Evolutionary conservation across 306 rosid genomes (phyloP), one percentile per base, ranked within the genome.

Genomic region (Quercus rubra): DNA sequence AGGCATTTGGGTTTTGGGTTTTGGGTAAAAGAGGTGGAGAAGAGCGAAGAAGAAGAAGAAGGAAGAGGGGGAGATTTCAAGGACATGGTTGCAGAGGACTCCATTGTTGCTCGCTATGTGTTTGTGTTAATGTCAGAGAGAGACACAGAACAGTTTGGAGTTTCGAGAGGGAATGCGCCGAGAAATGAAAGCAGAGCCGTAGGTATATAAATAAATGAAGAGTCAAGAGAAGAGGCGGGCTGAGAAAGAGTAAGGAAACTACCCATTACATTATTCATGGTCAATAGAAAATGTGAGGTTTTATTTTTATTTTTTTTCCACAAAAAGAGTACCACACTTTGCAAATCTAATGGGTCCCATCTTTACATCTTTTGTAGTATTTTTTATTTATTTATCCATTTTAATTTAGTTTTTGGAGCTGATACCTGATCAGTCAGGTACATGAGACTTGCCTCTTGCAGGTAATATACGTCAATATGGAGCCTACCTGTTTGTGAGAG

Each of bases 1-100:
- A n/a, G 46, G 19, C 77, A 62, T 0, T 74, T 78, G 30, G 69
- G 4, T 9, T 43, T 73, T 15, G 85, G 57, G 35, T 70, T 81
- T 1, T 80, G 82, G 54, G 69, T 85, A 4, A 19, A 71, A 3
- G 84, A 54, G 35, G 74, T 19, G 27, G 92, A 58, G 52, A 82
- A 84, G 66, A 85, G 25, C 17, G 84, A 74, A 21, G 87, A 72
- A 28, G 87, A 70, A 4, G 88, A 75, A 4, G 85, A 33, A 12
- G 87, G 74, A 58, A 81, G 21, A 2, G 88, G 74, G 5, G 86
- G 23, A 25, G 87, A 43, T 49, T 74, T 79, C 12, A 81, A 2
- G 10, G 88, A 82, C 92, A 91, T 90, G 83, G 91, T 33, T 31
- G 88, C 55, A 21, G 81, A 78, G 11, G 86, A 74, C 5, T 91